These are phyloP conservation scores for Amanita pallidorosea DNA, from an alignment of 768 basidiomycete genomes.

Conservation along the genomic window DNA sequence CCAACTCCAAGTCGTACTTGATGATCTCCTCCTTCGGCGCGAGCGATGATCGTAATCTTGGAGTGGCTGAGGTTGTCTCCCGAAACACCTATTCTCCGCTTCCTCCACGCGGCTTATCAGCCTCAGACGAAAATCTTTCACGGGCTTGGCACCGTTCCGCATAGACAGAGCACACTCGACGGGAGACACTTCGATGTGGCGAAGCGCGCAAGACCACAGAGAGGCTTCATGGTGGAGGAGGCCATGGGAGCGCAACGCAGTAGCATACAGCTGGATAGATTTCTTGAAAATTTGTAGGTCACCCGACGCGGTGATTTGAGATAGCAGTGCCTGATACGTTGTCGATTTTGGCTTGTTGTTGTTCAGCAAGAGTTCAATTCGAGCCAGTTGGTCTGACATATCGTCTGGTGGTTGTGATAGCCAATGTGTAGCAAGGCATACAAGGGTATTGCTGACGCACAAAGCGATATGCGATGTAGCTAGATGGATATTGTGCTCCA, in stretches of 20 bases:
- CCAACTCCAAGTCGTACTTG: neutral
- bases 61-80: slow-evolving; percentile 5
- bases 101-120: slow-evolving; percentile 37
- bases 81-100: slow-evolving; percentile 41
- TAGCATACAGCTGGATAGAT: slow-evolving; percentile 15
- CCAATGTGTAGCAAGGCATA: slow-evolving; percentile 7
- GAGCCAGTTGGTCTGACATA: neutral
- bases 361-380: neutral
- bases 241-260: slow-evolving; percentile 19
- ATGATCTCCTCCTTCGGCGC: neutral
- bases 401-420: neutral
- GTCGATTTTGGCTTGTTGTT: slow-evolving; percentile 16
- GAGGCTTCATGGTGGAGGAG: slow-evolving; percentile 37
- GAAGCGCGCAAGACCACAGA: slow-evolving; percentile 40
- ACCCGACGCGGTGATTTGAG: slow-evolving; percentile 8
- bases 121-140: slow-evolving; percentile 24
- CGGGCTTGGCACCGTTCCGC: slow-evolving; percentile 11
- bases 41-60: neutral
- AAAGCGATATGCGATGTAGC: neutral
- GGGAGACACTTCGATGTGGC: slow-evolving; percentile 28
- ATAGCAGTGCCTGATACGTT: slow-evolving; percentile 11
- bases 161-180: slow-evolving; percentile 10
- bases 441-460: neutral
- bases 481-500: slow-evolving; percentile 1
- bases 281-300: slow-evolving; percentile 9